Evolutionary conservation across 768 basidiomycete genomes (phyloP).

Genomic region (Crepidotus variabilis): DNA sequence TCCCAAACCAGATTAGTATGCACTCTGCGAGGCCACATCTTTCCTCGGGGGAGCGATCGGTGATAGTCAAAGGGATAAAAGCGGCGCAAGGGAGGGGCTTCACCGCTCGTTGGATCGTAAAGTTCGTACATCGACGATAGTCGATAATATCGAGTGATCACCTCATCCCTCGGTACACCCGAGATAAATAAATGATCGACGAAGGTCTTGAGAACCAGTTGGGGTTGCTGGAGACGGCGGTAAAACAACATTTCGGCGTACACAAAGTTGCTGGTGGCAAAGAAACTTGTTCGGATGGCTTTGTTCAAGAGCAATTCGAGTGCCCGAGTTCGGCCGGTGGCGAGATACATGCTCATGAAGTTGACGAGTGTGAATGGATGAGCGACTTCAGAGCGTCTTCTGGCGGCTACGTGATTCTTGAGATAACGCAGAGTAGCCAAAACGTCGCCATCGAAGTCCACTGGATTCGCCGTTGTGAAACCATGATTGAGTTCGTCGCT

Average conservation of each 20-base stretch:
- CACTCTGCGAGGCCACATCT: slow-evolving; percentile 29
- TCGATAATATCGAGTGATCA: slow-evolving; percentile 20
- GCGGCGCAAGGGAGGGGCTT: slow-evolving; percentile 5
- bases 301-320: slow-evolving; percentile 29
- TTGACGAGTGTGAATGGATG: slow-evolving; percentile 25
- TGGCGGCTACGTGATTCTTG: slow-evolving; percentile 13
- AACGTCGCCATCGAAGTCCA: slow-evolving; percentile 14
- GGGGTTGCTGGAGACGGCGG: slow-evolving; percentile 18
- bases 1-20: slow-evolving; percentile 39
- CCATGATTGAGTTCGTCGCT: slow-evolving; percentile 2
- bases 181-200: slow-evolving; percentile 45
- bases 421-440: slow-evolving; percentile 19
- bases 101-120: slow-evolving; percentile 4
- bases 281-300: slow-evolving; percentile 19
- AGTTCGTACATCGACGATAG: slow-evolving; percentile 3
- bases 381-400: slow-evolving; percentile 12
- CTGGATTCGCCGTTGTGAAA: slow-evolving; percentile 5
- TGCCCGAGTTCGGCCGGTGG: slow-evolving; percentile 29
- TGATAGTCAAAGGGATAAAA: slow-evolving; percentile 8
- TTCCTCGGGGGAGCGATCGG: slow-evolving; percentile 15
- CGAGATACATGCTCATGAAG: slow-evolving; percentile 32
- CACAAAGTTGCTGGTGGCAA: slow-evolving; percentile 24
- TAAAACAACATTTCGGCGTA: slow-evolving; percentile 44
- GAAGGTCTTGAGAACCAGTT: slow-evolving; percentile 42
- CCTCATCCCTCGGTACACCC: slow-evolving; percentile 45